These are phyloP conservation scores for Aureobasidium sp. DNA, from an alignment of 2,329 filamentous ascomycete genomes.

Conservation along the genomic window DNA sequence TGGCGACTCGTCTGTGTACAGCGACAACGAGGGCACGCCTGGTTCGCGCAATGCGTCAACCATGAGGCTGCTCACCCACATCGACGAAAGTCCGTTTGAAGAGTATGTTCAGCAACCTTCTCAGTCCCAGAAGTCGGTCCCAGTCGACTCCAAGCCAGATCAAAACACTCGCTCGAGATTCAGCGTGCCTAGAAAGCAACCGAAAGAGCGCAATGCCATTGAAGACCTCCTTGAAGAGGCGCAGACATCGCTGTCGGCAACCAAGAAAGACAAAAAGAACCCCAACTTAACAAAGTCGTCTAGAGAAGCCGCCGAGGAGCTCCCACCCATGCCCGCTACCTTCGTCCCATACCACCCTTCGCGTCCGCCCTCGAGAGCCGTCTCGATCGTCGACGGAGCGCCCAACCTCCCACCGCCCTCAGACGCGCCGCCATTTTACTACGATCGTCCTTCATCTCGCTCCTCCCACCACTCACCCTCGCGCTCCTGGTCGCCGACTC, in stretches of 20 bases:
- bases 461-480: constrained; percentile 41
- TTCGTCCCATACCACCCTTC: constrained; percentile 30
- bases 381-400: constrained; percentile 42
- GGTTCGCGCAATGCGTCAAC: constrained; percentile 34
- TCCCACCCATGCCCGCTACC: constrained; percentile 12
- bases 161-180: constrained; percentile 9
- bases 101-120: constrained; percentile 28
- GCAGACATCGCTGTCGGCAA: background rate
- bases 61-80: constrained; percentile 42
- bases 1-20: constrained; percentile 36
- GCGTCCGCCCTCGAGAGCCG: constrained; percentile 36
- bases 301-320: constrained; percentile 13
- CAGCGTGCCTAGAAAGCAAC: constrained; percentile 17
- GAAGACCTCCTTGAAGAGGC: constrained; percentile 8
- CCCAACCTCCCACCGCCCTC: constrained; percentile 48
- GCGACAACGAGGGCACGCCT: constrained; percentile 28
- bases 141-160: background rate
- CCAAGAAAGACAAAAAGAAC: background rate
- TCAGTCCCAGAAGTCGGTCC: background rate
- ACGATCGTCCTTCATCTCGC: constrained; percentile 47
- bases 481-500: constrained; percentile 47
- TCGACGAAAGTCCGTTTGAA: constrained; percentile 34
- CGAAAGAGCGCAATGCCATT: constrained; percentile 17
- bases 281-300: constrained; percentile 13
- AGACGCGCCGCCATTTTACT: constrained; percentile 54